Percentiles rank a stretch among this genome's conserved stretches.
Evolutionary conservation across 352 stramenopile species (phyloP).

Genomic region (Phytophthora kernoviae): DNA sequence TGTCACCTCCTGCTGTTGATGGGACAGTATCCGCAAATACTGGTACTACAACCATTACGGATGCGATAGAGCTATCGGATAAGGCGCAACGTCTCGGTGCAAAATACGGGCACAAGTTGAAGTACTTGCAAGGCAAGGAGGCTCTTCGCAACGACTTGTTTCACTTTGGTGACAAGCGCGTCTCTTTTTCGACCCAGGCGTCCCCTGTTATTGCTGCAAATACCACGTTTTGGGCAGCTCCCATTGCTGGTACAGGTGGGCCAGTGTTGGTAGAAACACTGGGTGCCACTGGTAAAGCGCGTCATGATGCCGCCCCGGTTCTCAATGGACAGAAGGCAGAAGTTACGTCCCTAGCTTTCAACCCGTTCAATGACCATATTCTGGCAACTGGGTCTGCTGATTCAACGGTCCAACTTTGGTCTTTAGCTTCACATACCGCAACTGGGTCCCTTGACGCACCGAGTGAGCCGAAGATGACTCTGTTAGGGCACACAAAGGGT

Average conservation of each 20-base stretch:
- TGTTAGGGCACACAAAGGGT: conserved; percentile 58
- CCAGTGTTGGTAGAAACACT: conserved; percentile 67
- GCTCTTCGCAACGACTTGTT: conserved; percentile 62
- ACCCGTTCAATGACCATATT: conserved; percentile 52
- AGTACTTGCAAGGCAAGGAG: conserved; percentile 77
- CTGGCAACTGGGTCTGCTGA: conserved; percentile 70
- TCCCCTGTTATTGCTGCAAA: conserved; percentile 63
- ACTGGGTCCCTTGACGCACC: conserved; percentile 7
- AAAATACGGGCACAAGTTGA: conserved; percentile 81
- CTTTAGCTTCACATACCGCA: conserved; percentile 22
- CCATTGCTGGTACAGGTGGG: conserved; percentile 61
- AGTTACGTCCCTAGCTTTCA: conserved; percentile 72
- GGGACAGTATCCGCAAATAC: background rate
- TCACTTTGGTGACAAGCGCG: conserved; percentile 51
- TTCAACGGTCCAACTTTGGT: conserved; percentile 68
- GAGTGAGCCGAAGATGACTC: conserved; percentile 20
- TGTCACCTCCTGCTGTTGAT: conserved; percentile 13
- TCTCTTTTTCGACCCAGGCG: conserved; percentile 44
- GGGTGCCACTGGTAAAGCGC: conserved; percentile 51
- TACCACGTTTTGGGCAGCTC: conserved; percentile 57
- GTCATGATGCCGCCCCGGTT: conserved; percentile 37
- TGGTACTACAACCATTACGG: conserved; percentile 6
- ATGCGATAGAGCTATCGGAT: conserved; percentile 50
- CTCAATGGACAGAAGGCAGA: conserved; percentile 72
- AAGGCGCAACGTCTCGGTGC: conserved; percentile 70